phyloP scores from a whole-genome alignment of 441 rosid species.

The Isatis lusitanica region DNA sequence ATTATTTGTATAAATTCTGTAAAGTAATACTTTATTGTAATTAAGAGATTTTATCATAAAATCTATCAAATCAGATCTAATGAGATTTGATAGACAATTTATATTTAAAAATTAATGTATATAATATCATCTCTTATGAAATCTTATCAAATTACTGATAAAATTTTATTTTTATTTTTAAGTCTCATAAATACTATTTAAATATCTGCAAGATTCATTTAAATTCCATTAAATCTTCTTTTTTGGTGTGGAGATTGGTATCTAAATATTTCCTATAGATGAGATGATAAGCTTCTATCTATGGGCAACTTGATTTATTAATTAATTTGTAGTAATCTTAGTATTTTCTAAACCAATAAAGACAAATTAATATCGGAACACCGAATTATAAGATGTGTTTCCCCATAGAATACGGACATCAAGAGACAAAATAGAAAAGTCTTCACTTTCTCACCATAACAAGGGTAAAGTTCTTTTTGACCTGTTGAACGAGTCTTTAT shows the following conservation, averaged over 20 bases:
- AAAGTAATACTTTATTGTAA: no score
- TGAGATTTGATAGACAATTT: no score
- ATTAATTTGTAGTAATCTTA: neutral
- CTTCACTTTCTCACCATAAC: constrained; percentile 29
- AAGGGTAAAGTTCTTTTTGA: constrained; percentile 19
- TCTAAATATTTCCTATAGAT: neutral
- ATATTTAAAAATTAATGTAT: no score
- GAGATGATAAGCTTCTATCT: neutral
- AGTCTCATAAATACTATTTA: no score
- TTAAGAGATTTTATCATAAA: no score
- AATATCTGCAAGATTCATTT: no score
- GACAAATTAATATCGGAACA: neutral
- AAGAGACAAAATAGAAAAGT: constrained; percentile 37
- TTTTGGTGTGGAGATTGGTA: neutral
- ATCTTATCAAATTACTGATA: no score
- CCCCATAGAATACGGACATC: constrained; percentile 22
- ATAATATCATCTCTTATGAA: no score
- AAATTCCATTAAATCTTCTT: neutral
- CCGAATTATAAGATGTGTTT: neutral
- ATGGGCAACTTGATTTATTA: neutral
- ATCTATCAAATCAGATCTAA: no score
- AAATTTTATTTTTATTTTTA: no score
- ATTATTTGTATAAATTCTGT: no score
- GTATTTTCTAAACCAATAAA: neutral
- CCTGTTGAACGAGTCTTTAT: constrained; percentile 6